These are phyloP conservation scores for Terfezia claveryi DNA, from an alignment of 495 filamentous ascomycete genomes.

Conservation along the genomic window DNA sequence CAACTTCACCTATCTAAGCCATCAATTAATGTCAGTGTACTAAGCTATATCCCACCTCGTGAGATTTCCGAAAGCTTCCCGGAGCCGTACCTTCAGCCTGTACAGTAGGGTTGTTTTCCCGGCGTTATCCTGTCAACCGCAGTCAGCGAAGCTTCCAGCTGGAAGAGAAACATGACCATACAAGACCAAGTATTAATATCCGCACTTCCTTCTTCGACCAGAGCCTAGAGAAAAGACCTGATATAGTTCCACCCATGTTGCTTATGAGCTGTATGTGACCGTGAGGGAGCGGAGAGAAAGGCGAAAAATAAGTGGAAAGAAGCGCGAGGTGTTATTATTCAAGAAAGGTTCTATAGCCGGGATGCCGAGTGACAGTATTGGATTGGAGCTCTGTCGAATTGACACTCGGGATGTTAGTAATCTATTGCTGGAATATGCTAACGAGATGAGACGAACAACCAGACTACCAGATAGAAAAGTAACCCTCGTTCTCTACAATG, in stretches of 20 bases:
- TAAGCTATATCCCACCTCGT: too few relatives aligned
- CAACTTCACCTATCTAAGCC: slow-evolving; percentile 80
- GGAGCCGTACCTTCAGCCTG: slow-evolving; percentile 55
- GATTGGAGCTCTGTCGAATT: too few relatives aligned
- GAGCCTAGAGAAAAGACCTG: slow-evolving; percentile 49
- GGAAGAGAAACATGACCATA: slow-evolving; percentile 25
- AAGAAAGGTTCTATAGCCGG: too few relatives aligned
- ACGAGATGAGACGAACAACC: too few relatives aligned
- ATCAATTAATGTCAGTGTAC: neutral
- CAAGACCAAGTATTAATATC: slow-evolving; percentile 86
- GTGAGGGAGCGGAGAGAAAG: too few relatives aligned
- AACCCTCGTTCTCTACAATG: too few relatives aligned
- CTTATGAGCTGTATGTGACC: neutral
- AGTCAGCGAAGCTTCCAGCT: slow-evolving; percentile 1
- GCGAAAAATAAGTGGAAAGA: too few relatives aligned
- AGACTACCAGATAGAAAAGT: too few relatives aligned
- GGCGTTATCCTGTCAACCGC: slow-evolving; percentile 62
- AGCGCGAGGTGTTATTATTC: too few relatives aligned
- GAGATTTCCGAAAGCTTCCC: neutral
- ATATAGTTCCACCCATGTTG: slow-evolving; percentile 60
- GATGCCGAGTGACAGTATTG: too few relatives aligned
- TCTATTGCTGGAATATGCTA: too few relatives aligned
- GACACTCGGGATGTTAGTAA: too few relatives aligned
- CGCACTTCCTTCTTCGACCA: slow-evolving; percentile 94
- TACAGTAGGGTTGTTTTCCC: slow-evolving; percentile 95